phyloP scores from a whole-genome alignment of 345 rosid genomes.

The Cardamine chenopodiifolia region DNA sequence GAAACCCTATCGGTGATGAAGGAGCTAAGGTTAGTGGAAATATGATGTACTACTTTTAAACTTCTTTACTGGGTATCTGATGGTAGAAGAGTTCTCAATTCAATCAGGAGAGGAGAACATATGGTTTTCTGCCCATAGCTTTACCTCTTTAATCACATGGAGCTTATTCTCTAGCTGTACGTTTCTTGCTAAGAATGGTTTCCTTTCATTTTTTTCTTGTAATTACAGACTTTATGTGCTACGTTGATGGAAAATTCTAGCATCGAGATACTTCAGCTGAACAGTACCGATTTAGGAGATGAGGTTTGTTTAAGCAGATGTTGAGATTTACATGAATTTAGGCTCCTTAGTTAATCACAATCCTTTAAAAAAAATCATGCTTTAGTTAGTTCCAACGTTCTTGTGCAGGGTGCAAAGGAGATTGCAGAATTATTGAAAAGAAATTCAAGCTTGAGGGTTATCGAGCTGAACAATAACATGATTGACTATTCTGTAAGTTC shows the following conservation, averaged over 20 bases:
- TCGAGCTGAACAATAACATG: constrained; percentile 93
- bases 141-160: constrained; percentile 1
- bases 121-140: background rate
- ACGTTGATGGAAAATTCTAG: constrained; percentile 68
- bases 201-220: constrained; percentile 10
- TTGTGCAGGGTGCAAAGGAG: constrained; percentile 85
- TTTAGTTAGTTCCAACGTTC: constrained; percentile 23
- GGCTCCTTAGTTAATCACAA: constrained; percentile 6
- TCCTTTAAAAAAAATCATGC: constrained; percentile 14
- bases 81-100: background rate
- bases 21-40: constrained; percentile 82
- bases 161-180: constrained; percentile 18
- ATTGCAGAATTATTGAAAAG: constrained; percentile 87
- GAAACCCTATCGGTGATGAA: constrained; percentile 94
- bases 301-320: constrained; percentile 59
- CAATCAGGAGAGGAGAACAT: background rate
- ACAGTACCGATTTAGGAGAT: constrained; percentile 81
- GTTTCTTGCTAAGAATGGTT: constrained; percentile 25
- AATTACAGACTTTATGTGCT: constrained; percentile 66
- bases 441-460: constrained; percentile 69
- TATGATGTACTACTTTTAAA: background rate
- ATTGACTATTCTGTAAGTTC: constrained; percentile 91
- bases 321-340: constrained; percentile 15
- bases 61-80: background rate
- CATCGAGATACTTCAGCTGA: constrained; percentile 81